These are phyloP conservation scores for Spiraea crenata DNA, from an alignment of 331 rosid genomes.

Conservation along the genomic window DNA sequence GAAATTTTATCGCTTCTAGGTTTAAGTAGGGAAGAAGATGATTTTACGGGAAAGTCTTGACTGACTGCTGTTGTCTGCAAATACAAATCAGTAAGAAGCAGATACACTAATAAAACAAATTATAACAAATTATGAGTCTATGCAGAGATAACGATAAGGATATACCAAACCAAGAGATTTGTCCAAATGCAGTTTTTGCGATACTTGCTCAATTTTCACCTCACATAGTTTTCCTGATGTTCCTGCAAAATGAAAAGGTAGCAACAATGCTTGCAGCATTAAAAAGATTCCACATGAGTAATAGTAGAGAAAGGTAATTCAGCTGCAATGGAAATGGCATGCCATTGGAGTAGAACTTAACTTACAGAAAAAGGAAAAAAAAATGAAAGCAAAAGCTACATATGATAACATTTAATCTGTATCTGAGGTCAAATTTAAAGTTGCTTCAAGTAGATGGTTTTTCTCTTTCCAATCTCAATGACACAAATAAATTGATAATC, in stretches of 20 bases:
- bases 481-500: background rate
- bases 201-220: conserved; percentile 33
- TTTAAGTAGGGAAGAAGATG: conserved; percentile 32
- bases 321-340: background rate
- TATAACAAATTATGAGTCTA: background rate
- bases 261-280: too few relatives aligned
- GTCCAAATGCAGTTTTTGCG: conserved; percentile 33
- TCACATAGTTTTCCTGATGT: conserved; percentile 28
- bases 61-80: conserved; percentile 45
- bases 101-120: conserved; percentile 18
- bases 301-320: background rate
- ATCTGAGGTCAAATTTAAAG: background rate
- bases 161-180: conserved; percentile 46
- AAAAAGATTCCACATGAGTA: conserved; percentile 10
- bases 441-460: background rate
- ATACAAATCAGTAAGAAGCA: conserved; percentile 30
- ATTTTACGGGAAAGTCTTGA: conserved; percentile 36
- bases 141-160: conserved; percentile 21
- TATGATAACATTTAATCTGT: background rate
- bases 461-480: background rate
- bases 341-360: background rate
- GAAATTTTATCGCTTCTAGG: conserved; percentile 36
- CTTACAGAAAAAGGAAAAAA: background rate
- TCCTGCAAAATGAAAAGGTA: conserved; percentile 31
- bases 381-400: background rate